A percentile compares a stretch with the other conserved stretches of the same genome.
Evolutionary conservation across 1,284 basidiomycete species (phyloP).

Genomic region (Pseudozyma pruni): DNA sequence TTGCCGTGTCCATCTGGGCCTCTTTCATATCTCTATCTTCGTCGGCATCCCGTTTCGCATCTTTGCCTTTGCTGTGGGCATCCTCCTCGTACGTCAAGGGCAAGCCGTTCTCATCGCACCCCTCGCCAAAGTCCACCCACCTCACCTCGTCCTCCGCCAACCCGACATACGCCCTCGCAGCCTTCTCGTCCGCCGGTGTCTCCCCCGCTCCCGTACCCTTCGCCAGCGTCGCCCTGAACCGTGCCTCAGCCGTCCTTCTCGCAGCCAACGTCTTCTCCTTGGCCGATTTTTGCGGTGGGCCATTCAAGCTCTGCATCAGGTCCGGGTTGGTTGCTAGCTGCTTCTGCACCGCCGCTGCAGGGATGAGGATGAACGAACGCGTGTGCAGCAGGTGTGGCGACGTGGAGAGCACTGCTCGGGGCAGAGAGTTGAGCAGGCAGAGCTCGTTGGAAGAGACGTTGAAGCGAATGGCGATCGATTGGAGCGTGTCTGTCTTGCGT

Average conservation of each 20-base stretch:
- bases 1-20: slow-evolving; percentile 32
- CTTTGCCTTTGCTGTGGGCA: no score
- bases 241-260: slow-evolving; percentile 27
- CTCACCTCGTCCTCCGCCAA: slow-evolving; percentile 50
- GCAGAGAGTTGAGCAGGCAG: slow-evolving; percentile 41
- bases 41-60: neutral
- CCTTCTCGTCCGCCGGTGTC: slow-evolving; percentile 47
- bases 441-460: slow-evolving; percentile 29
- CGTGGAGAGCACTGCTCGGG: slow-evolving; percentile 30
- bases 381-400: slow-evolving; percentile 54
- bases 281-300: slow-evolving; percentile 29
- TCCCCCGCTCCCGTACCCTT: slow-evolving; percentile 13
- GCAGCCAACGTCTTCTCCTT: slow-evolving; percentile 36
- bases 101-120: slow-evolving; percentile 10
- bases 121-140: slow-evolving; percentile 52
- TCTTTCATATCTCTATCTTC: slow-evolving; percentile 14
- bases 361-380: slow-evolving; percentile 49
- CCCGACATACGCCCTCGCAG: slow-evolving; percentile 43
- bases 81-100: slow-evolving; percentile 13
- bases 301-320: slow-evolving; percentile 14
- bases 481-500: slow-evolving; percentile 38
- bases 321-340: slow-evolving; percentile 24
- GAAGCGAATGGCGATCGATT: slow-evolving; percentile 44
- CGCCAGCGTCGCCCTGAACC: slow-evolving; percentile 37
- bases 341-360: slow-evolving; percentile 31